A percentile compares a stretch with the other conserved stretches of the same genome.
Evolutionary conservation across 2,329 filamentous ascomycete species (phyloP).

Genomic region (Fusarium sp.): DNA sequence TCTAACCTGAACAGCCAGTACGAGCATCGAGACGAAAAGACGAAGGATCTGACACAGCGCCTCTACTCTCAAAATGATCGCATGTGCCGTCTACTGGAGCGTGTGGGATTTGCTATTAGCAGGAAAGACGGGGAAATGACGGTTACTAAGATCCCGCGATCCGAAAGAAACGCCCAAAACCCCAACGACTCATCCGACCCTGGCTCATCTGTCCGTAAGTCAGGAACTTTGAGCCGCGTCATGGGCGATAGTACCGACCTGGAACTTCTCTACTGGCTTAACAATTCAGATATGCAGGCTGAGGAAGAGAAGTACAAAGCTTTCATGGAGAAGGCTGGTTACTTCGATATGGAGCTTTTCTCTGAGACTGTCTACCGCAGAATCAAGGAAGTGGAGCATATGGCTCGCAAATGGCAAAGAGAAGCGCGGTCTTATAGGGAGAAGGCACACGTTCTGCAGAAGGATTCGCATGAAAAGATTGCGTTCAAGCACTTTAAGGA

Average conservation of each 20-base stretch:
- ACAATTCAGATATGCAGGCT: conserved; percentile 72
- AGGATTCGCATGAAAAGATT: conserved; percentile 94
- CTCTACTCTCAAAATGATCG: conserved; percentile 88
- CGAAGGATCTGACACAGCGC: conserved; percentile 86
- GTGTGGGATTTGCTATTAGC: conserved; percentile 85
- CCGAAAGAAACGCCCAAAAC: conserved; percentile 68
- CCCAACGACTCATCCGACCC: conserved; percentile 71
- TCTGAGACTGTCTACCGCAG: conserved; percentile 88
- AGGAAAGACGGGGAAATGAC: conserved; percentile 79
- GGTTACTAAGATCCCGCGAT: conserved; percentile 77
- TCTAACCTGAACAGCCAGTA: conserved; percentile 68
- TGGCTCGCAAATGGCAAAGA: conserved; percentile 92
- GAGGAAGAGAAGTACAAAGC: conserved; percentile 81
- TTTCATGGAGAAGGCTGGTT: conserved; percentile 79
- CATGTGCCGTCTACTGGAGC: conserved; percentile 84
- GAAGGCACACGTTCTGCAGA: conserved; percentile 82
- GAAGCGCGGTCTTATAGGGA: conserved; percentile 90
- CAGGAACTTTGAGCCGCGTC: conserved; percentile 66
- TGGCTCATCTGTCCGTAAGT: conserved; percentile 66
- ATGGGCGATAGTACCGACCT: conserved; percentile 75
- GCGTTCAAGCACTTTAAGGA: conserved; percentile 97
- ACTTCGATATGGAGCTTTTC: conserved; percentile 87
- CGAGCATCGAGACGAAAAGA: conserved; percentile 77
- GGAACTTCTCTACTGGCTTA: conserved; percentile 85
- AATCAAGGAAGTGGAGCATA: conserved; percentile 92